Evolutionary conservation across 768 basidiomycete genomes (phyloP).

Genomic region (Kwoniella europaea): DNA sequence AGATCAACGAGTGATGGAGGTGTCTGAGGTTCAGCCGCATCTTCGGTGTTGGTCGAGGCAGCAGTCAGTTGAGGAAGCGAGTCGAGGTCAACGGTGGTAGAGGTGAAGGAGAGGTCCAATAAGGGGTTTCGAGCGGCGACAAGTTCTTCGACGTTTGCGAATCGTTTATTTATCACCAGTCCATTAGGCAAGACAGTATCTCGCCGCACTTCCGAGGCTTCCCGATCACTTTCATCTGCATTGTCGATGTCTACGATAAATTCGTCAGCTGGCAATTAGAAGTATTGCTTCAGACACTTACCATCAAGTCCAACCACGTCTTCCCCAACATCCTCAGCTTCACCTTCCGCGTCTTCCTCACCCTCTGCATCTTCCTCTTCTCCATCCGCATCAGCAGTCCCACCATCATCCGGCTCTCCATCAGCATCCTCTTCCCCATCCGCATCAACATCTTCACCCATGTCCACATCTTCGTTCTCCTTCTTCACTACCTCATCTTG

Average conservation of each 20-base stretch:
- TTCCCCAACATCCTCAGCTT: constrained; percentile 32
- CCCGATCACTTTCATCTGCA: constrained; percentile 27
- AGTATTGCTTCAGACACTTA: constrained; percentile 8
- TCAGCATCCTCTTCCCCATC: constrained; percentile 32
- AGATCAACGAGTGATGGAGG: constrained; percentile 64
- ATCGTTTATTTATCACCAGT: constrained; percentile 42
- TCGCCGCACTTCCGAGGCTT: constrained; percentile 24
- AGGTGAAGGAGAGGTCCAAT: constrained; percentile 32
- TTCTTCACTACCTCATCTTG: constrained; percentile 27
- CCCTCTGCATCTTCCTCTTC: constrained; percentile 44
- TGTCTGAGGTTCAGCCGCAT: constrained; percentile 20
- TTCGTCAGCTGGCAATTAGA: background rate
- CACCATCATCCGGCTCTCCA: constrained; percentile 59
- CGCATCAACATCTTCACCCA: constrained; percentile 29
- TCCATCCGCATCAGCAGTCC: constrained; percentile 46
- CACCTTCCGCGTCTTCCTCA: constrained; percentile 59
- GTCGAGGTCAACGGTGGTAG: constrained; percentile 37
- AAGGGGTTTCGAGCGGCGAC: constrained; percentile 37
- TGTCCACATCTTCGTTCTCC: constrained; percentile 23
- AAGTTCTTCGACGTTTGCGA: constrained; percentile 39
- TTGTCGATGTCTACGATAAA: constrained; percentile 32
- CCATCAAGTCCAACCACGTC: constrained; percentile 44
- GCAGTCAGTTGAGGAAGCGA: constrained; percentile 21
- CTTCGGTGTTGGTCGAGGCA: constrained; percentile 4
- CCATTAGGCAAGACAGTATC: constrained; percentile 40